phyloP scores from a whole-genome alignment of 768 basidiomycete species.

The Paxillus involutus region DNA sequence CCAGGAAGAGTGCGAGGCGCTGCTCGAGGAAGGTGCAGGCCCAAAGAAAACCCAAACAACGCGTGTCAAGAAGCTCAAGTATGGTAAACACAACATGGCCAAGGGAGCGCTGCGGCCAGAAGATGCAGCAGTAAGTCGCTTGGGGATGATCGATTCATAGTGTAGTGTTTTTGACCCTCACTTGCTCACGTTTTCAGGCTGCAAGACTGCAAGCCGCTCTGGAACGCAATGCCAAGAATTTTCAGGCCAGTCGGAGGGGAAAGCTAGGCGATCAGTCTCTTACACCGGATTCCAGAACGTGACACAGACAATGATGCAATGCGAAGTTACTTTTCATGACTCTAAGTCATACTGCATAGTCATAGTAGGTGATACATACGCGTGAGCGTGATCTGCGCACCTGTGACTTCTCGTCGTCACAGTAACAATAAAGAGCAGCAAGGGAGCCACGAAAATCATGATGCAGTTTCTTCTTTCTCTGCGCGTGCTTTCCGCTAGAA shows the following conservation, averaged over 20 bases:
- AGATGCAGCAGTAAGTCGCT: constrained; percentile 69
- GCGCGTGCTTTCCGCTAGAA: constrained; percentile 64
- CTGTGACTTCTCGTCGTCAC: constrained; percentile 3
- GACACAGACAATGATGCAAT: constrained; percentile 2
- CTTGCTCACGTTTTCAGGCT: constrained; percentile 44
- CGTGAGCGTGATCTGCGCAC: constrained; percentile 10
- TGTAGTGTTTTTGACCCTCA: background rate
- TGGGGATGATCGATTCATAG: background rate
- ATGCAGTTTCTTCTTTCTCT: constrained; percentile 55
- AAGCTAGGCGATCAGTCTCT: constrained; percentile 20
- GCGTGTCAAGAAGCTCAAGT: constrained; percentile 52
- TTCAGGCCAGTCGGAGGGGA: constrained; percentile 28
- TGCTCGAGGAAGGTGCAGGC: constrained; percentile 44
- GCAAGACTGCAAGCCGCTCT: constrained; percentile 65
- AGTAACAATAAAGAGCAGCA: background rate
- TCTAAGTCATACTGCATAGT: constrained; percentile 16
- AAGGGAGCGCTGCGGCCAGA: constrained; percentile 81
- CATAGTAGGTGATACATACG: constrained; percentile 22
- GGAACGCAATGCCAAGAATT: constrained; percentile 41
- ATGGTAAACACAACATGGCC: constrained; percentile 86
- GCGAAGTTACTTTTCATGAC: constrained; percentile 9
- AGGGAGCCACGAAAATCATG: constrained; percentile 17
- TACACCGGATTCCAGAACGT: constrained; percentile 17
- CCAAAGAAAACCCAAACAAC: constrained; percentile 35
- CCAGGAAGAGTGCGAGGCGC: constrained; percentile 68